Conservation (phyloP, 192 early-diverging fungal genomes). For the Coemansia aciculifera region DNA sequence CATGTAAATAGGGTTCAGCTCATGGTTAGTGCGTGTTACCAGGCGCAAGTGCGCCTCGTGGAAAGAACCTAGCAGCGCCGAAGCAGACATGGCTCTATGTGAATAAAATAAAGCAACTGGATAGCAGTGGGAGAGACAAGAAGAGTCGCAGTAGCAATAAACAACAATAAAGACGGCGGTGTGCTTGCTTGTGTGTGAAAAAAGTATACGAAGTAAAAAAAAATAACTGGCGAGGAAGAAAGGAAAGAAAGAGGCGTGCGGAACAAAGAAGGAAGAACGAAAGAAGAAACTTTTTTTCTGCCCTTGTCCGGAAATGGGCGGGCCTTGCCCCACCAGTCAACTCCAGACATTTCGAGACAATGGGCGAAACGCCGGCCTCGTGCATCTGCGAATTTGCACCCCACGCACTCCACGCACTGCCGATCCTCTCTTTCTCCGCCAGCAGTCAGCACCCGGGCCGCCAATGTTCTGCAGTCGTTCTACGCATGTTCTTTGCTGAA, state of each 20-base stretch:
- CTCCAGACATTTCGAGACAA: background rate
- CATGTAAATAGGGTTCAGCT: slow-evolving; percentile 24
- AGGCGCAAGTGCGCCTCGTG: slow-evolving; percentile 32
- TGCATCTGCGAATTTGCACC: background rate
- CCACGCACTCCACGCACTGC: background rate
- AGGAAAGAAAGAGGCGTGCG: slow-evolving; percentile 17
- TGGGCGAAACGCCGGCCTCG: background rate
- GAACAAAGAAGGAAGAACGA: slow-evolving; percentile 11
- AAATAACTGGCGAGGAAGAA: slow-evolving; percentile 9
- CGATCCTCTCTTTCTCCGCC: background rate
- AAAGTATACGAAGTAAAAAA: background rate
- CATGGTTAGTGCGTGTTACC: slow-evolving; percentile 11
- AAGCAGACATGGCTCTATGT: slow-evolving; percentile 16
- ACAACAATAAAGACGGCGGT: background rate
- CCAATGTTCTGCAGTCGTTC: background rate
- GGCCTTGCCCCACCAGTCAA: background rate
- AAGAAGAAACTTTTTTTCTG: slow-evolving; percentile 1
- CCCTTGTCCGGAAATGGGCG: background rate
- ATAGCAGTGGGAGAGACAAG: background rate
- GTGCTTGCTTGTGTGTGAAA: background rate
- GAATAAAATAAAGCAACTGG: background rate
- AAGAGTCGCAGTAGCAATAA: background rate
- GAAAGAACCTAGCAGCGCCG: slow-evolving; percentile 19
- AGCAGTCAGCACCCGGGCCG: background rate
- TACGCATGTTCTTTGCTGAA: background rate